Evolutionary conservation across 139 green algal species (phyloP), one percentile per base, ranked within the genome.

Genomic region (Chlamydomonas schloesseri): DNA sequence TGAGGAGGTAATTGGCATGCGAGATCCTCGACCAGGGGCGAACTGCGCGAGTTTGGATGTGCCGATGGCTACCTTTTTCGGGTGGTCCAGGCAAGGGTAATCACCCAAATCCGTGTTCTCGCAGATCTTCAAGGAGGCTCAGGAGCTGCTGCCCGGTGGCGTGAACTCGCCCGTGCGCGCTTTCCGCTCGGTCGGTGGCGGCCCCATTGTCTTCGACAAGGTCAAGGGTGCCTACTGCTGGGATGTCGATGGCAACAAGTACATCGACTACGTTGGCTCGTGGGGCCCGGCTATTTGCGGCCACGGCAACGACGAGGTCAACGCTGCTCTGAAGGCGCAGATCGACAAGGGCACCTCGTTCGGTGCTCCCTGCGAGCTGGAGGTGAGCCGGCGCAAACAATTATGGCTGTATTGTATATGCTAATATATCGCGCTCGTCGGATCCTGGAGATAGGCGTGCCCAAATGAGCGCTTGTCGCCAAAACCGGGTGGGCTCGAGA

Each of bases 271-370:
- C 83, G 95, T 99, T 55, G 98, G 98, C 87, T 95, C 91, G 47
- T 99, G 98, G 98, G 98, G 98, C 50, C 98, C 98, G 26, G 98
- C 98, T 64, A 99, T 99, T 88, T 94, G 96, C 57, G 98, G 98
- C 64, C 92, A 97, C 89, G 94, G 94, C 73, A 95, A 99, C 90
- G 96, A 99, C 33, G 97, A 99, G 94, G 97, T 99, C 57, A 99
- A 98, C 84, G 95, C 82, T 4, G 97, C 94, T 14, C 93, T 99
- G 15, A 95, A 94, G 57, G 93, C 89, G 18, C 95, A 99, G 91
- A 92, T 99, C 36, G 92, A 98, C 17, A 99, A 99, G 93, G 98
- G 98, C 68, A 99, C 98, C 77, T 97, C 92, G 81, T 99, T 99
- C 75, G 98, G 98, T 37, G 98, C 98, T 3, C 98, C 98, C 55